These are phyloP conservation scores for Xylaria acuta DNA, from an alignment of 495 filamentous ascomycete genomes.

Conservation along the genomic window DNA sequence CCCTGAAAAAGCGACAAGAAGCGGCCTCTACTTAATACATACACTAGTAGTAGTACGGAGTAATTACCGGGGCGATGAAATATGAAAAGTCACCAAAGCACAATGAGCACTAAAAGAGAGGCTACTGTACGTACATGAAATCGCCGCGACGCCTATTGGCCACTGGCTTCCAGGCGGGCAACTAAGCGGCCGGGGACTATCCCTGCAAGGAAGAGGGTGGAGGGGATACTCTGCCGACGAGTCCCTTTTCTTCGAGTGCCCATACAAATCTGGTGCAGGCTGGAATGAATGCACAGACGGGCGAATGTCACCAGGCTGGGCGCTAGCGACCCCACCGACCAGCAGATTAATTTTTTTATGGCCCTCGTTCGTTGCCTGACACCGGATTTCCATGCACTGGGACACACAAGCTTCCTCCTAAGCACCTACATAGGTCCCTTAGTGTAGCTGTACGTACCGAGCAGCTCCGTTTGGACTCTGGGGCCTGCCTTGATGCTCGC, in stretches of 20 bases:
- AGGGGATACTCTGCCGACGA: background rate
- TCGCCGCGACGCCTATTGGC: slow-evolving; percentile 11
- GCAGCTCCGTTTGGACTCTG: slow-evolving; percentile 13
- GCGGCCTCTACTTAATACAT: background rate
- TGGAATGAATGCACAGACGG: background rate
- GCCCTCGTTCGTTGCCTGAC: slow-evolving; percentile 25
- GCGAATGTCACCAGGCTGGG: slow-evolving; percentile 5
- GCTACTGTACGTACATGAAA: slow-evolving; percentile 17
- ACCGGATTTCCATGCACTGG: slow-evolving; percentile 21
- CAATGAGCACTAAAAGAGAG: slow-evolving; percentile 14
- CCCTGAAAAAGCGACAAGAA: slow-evolving; percentile 20
- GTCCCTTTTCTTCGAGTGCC: background rate
- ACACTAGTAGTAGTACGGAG: too few species aligned
- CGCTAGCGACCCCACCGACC: slow-evolving; percentile 14
- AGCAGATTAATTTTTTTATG: slow-evolving; percentile 22
- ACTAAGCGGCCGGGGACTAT: background rate
- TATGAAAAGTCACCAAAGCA: slow-evolving; percentile 17
- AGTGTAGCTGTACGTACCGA: slow-evolving; percentile 6
- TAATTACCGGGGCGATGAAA: background rate
- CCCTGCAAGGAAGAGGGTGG: background rate
- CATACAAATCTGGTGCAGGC: slow-evolving; percentile 12
- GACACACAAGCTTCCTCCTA: slow-evolving; percentile 29
- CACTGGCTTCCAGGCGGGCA: slow-evolving; percentile 20
- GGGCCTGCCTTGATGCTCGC: background rate
- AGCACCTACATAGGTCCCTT: background rate